Base-by-base conservation (phyloP, 208 protist genomes). In the Angomonas ambiguus region DNA sequence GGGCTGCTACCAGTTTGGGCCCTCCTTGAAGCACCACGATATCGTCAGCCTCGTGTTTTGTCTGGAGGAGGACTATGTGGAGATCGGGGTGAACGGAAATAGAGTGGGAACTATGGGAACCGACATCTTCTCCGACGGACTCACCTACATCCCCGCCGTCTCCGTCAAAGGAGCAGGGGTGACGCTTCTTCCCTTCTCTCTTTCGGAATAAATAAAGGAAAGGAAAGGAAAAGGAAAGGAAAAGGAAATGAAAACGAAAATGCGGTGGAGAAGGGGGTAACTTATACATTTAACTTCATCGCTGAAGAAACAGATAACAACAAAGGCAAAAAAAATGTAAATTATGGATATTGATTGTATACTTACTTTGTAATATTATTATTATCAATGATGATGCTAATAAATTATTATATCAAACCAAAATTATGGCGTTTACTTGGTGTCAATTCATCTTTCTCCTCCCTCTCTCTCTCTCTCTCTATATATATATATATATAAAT, bases 61-160 rank as follows among this genome's bases (percentile, higher is more conserved):
- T 56, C 56, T 51, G 24, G 67, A 76, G 11, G 75, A 76, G 11
- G 70, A 80, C 28, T 71, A 62, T 53, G 63, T 75, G 35, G 57
- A 62, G 2, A 30, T 80, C 6, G 55, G 28, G 8, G 62, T 63
- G 20, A 71, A 71, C 22, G 51, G 63, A 18, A 67, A 67, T 22
- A 33, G 69, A 2, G 33, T 75, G 5, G 70, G 75, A 13, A 73
- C 65, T 1, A 41, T 76, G 8, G 60, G 71, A 16, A 62, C 69
- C 16, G 69, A 75, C 20, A 67, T 67, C 58, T 76, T 80, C 45
- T 75, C 70, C 2, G 70, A 80, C 13, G 57, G 58, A 0, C 75
- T 76, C 53, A 62, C 45, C 41, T 76, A 67, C 69, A 61, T 67
- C 11, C 66, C 72, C 0, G 70, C 70, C 2, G 75, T 76, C 18